phyloP scores from a whole-genome alignment of 1,284 basidiomycete genomes.

The Grifola frondosa region DNA sequence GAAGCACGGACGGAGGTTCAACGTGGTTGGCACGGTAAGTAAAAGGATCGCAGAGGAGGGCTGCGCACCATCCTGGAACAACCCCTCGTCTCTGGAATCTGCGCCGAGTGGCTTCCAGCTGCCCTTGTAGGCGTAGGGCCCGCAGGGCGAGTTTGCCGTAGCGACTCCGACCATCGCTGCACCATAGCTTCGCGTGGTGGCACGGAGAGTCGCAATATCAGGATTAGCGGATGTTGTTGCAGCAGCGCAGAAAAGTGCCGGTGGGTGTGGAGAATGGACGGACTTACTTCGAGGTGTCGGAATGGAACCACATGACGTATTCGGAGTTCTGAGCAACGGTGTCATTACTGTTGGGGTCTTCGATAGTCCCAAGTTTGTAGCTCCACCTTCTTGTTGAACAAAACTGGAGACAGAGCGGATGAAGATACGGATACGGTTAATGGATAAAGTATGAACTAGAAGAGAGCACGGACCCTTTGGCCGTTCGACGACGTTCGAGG shows the following conservation, averaged over 20 bases:
- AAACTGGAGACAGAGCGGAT: conserved; percentile 35
- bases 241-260: too few relatives aligned
- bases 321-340: conserved; percentile 46
- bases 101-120: conserved; percentile 60
- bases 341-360: not conserved
- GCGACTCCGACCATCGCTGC: conserved; percentile 64
- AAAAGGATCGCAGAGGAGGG: not conserved
- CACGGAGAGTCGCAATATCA: not conserved
- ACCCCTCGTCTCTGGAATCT: conserved; percentile 58
- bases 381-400: conserved; percentile 53
- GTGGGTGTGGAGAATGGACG: too few relatives aligned
- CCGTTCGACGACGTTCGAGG: conserved; percentile 59
- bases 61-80: conserved; percentile 54
- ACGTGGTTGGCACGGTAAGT: not conserved
- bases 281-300: conserved; percentile 57
- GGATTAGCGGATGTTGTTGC: too few relatives aligned
- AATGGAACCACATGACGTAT: conserved; percentile 76
- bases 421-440: too few relatives aligned
- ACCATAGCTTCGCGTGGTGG: conserved; percentile 46
- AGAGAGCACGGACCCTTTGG: conserved; percentile 48
- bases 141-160: conserved; percentile 56
- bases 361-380: not conserved
- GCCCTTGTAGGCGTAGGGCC: conserved; percentile 55
- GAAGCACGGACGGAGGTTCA: not conserved
- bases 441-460: not conserved